Base-by-base conservation (phyloP, 305 asterid genomes). In the Euphrasia arctica region DNA sequence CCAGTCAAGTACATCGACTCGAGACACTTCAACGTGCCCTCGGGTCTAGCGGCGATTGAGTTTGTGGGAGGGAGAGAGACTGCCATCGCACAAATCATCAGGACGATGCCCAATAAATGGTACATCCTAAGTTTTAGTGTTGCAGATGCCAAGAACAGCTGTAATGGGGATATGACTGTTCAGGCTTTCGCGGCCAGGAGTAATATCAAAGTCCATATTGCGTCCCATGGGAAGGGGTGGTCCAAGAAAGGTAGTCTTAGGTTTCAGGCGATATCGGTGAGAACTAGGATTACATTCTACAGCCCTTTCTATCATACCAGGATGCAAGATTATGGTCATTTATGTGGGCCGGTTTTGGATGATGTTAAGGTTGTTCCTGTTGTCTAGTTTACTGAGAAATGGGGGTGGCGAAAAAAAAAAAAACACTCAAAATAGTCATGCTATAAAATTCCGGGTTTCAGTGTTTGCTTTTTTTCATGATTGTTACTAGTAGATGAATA, bases 21-120 rank as follows among this genome's bases (percentile, higher is more conserved):
- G 1, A 83, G 74, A 72, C 83, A 90, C 65, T 90, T 90, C 82
- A 62, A 39, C 13, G 95, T 90, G 11, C 94, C 95, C 2, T 42
- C 75, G 0, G 91, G 95, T 10, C 29, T 11, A 0, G 94, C 85
- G 32, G 94, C 97, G 0, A 13, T 90, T 56, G 95, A 90, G 67
- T 61, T 87, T 2, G 75, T 90, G 2, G 95, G 94, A 47, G 97
- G 95, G 32, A 79, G 90, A 72, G 97, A 90, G 72, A 85, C 93
- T 0, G 85, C 87, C 67, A 76, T 90, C 28, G 75, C 88, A 9
- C 97, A 90, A 68, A 49, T 68, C 61, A 18, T 87, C 0, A 70
- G 83, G 66, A 90, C 95, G 2, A 43, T 47, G 8, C 25, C 69
- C 3, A 45, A 78, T 9, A 74, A 77, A 69, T 79, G 74, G 74